Evolutionary conservation across 805 yeast genomes (phyloP).

Genomic region (Candida glaebosa): DNA sequence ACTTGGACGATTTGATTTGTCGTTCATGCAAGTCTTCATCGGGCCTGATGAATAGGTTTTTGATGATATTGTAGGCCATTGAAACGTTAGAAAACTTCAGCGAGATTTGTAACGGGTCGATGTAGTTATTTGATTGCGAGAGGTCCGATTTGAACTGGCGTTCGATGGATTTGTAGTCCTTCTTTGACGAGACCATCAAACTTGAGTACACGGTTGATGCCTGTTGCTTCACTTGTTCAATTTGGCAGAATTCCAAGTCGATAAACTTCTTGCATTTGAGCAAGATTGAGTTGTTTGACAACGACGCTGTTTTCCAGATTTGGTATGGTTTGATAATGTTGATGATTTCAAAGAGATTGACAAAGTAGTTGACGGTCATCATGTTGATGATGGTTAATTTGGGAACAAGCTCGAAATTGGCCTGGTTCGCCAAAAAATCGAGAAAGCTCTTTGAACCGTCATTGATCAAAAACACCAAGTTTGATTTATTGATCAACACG

Average conservation of each 20-base stretch:
- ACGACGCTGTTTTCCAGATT: slow-evolving; percentile 36
- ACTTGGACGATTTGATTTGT: slow-evolving; percentile 4
- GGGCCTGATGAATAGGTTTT: slow-evolving; percentile 7
- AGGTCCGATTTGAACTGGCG: slow-evolving; percentile 27
- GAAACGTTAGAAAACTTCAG: slow-evolving; percentile 20
- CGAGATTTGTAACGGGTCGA: slow-evolving; percentile 29
- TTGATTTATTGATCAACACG: slow-evolving; percentile 17
- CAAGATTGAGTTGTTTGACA: slow-evolving; percentile 22
- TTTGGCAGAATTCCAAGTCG: slow-evolving; percentile 17
- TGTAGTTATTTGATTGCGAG: slow-evolving; percentile 18
- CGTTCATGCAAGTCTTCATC: neutral
- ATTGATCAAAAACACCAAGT: slow-evolving; percentile 33
- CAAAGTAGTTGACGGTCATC: slow-evolving; percentile 38
- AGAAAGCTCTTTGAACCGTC: slow-evolving; percentile 33
- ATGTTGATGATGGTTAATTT: slow-evolving; percentile 35
- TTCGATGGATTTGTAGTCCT: slow-evolving; percentile 28
- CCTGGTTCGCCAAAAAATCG: slow-evolving; percentile 16
- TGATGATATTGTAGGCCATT: slow-evolving; percentile 13
- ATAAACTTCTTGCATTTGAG: slow-evolving; percentile 25
- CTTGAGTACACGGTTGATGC: slow-evolving; percentile 18
- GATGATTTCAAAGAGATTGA: slow-evolving; percentile 35
- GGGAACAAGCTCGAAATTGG: slow-evolving; percentile 14
- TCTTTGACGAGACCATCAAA: slow-evolving; percentile 17
- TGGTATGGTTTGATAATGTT: slow-evolving; percentile 31
- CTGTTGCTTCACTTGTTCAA: slow-evolving; percentile 2